phyloP scores from a whole-genome alignment of 1,284 basidiomycete species.

The Leucoagaricus sp. region DNA sequence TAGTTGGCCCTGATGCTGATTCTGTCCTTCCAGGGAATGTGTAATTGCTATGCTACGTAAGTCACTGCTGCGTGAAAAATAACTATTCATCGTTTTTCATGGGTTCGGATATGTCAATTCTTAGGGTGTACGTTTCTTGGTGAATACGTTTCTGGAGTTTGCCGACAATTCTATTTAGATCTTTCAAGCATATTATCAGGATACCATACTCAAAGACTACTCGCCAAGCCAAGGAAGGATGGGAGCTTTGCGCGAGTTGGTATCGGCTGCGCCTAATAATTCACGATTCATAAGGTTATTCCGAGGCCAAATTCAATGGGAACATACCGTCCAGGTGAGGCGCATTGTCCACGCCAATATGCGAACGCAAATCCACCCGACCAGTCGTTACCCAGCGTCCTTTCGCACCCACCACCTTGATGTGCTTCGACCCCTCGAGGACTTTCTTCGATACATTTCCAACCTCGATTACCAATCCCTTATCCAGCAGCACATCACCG shows the following conservation, averaged over 20 bases:
- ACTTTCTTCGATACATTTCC: slow-evolving; percentile 35
- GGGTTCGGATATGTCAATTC: slow-evolving; percentile 49
- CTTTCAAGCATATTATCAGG: slow-evolving; percentile 57
- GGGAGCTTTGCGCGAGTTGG: slow-evolving; percentile 43
- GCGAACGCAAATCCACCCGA: slow-evolving; percentile 69
- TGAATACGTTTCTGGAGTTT: background rate
- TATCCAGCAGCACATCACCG: slow-evolving; percentile 56
- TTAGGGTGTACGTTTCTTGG: slow-evolving; percentile 40
- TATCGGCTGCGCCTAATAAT: slow-evolving; percentile 28
- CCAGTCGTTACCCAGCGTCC: slow-evolving; percentile 55
- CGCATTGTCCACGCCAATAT: slow-evolving; percentile 55
- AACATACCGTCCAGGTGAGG: slow-evolving; percentile 39
- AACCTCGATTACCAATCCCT: slow-evolving; percentile 52
- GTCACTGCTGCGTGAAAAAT: slow-evolving; percentile 18
- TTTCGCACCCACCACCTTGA: slow-evolving; percentile 40
- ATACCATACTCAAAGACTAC: slow-evolving; percentile 37
- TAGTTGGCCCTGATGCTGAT: background rate
- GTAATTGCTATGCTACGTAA: slow-evolving; percentile 45
- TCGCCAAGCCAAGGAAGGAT: slow-evolving; percentile 44
- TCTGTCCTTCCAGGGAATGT: slow-evolving; percentile 34
- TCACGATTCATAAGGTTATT: background rate
- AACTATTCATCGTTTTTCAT: slow-evolving; percentile 9
- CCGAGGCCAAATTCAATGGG: too few relatives aligned
- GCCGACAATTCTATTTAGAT: slow-evolving; percentile 30
- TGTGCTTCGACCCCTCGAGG: slow-evolving; percentile 19